Evolutionary conservation across 2,329 filamentous ascomycete species (phyloP).

Genomic region (Penicillium glabrum): DNA sequence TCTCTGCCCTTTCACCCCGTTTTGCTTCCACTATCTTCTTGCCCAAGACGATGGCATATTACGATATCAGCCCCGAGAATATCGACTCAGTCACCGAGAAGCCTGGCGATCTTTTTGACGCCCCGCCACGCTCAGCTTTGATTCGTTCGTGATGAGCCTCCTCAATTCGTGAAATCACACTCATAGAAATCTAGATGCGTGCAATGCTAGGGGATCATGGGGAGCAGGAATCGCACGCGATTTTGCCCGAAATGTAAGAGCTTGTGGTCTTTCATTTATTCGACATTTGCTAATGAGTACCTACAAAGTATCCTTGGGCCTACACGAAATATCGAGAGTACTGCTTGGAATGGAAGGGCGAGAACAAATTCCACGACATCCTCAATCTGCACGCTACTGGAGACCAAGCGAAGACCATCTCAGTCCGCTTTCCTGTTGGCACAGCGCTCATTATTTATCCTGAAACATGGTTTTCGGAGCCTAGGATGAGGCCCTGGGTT

Average conservation of each 20-base stretch:
- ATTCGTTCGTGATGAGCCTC: no score
- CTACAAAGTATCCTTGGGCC: slow-evolving; percentile 49
- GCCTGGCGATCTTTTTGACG: slow-evolving; percentile 54
- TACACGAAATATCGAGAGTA: slow-evolving; percentile 49
- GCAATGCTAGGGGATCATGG: slow-evolving; percentile 60
- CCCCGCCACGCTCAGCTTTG: slow-evolving; percentile 51
- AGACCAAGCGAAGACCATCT: slow-evolving; percentile 5
- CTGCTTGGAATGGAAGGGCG: slow-evolving; percentile 38
- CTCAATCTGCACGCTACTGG: not conserved
- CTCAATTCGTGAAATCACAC: slow-evolving; percentile 37
- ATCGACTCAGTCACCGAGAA: slow-evolving; percentile 25
- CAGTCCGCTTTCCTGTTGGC: slow-evolving; percentile 38
- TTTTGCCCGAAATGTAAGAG: slow-evolving; percentile 45
- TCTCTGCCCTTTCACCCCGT: not conserved
- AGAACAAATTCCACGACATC: slow-evolving; percentile 1
- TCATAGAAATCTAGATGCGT: slow-evolving; percentile 47
- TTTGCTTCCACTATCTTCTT: not conserved
- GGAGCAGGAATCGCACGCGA: slow-evolving; percentile 57
- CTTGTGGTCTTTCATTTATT: not conserved
- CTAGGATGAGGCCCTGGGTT: slow-evolving; percentile 48
- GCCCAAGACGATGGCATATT: not conserved
- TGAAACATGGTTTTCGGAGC: slow-evolving; percentile 20
- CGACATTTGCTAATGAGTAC: not conserved
- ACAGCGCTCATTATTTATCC: slow-evolving; percentile 57
- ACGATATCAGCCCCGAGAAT: not conserved